Conservation (phyloP, 2,329 filamentous ascomycete genomes). For the Penicillium sp. region DNA sequence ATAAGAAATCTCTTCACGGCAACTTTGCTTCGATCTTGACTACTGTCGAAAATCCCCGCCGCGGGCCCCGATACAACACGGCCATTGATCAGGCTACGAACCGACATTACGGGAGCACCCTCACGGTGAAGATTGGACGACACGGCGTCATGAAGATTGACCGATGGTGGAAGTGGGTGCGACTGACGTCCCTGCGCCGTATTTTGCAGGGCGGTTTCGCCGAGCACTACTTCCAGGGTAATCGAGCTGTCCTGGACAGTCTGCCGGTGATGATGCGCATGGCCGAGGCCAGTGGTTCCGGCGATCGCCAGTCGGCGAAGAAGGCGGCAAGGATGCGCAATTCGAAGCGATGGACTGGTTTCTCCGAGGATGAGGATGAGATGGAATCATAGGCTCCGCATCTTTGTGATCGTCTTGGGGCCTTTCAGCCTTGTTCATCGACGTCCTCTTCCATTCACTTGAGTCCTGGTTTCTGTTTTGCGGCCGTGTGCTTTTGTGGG, state of each 20-base stretch:
- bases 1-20: constrained; percentile 60
- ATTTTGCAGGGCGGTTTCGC: constrained; percentile 58
- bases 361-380: constrained; percentile 26
- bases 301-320: constrained; percentile 23
- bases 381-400: neutral
- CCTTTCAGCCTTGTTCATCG: neutral
- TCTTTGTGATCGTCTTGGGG: neutral
- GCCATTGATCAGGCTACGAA: constrained; percentile 57
- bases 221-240: constrained; percentile 55
- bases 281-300: constrained; percentile 12
- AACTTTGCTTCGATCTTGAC: constrained; percentile 62
- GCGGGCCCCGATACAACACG: constrained; percentile 61
- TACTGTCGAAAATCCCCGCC: constrained; percentile 60
- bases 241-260: constrained; percentile 55
- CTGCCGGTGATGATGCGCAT: constrained; percentile 45
- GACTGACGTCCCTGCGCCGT: constrained; percentile 56
- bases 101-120: constrained; percentile 55
- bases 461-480: no score
- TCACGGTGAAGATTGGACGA: constrained; percentile 54
- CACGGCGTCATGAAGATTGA: constrained; percentile 59
- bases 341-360: constrained; percentile 24
- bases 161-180: constrained; percentile 67
- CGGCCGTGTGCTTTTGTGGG: no score
- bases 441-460: neutral
- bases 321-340: constrained; percentile 26